Evolutionary conservation across 441 rosid genomes (phyloP), one percentile per base, ranked within the genome.

Genomic region (Pelargonium myrrhifolium): DNA sequence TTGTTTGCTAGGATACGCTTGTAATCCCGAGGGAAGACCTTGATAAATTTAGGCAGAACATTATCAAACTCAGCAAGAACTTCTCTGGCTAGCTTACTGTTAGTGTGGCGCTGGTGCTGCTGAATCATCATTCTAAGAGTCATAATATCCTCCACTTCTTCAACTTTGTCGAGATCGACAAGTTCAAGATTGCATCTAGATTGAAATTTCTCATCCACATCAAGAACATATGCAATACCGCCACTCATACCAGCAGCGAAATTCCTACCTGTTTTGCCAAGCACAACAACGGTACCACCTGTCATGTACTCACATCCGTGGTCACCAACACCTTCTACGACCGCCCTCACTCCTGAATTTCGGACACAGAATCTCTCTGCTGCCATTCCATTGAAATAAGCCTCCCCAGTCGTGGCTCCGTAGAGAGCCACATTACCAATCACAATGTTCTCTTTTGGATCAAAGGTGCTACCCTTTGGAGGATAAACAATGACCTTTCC

Each of bases 191-290:
- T 96, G 86, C 99, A 96, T 55, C 98, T 83, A 5, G 96, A 83
- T 22, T 75, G 81, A 69, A 96, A 96, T 71, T 80, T 89, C 9
- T 91, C 93, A 71, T 93, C 98, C 42, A 76, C 75, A 74, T 96
- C 98, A 55, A 96, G 84, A 75, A 96, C 93, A 79, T 90, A 96
- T 66, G 99, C 98, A 67, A 90, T 59, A 72, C 99, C 99, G 26
- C 99, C 99, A 78, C 99, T 96, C 99, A 96, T 96, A 70, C 99
- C 99, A 10, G 99, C 98, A 71, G 99, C 99, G 73, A 96, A 96
- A 79, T 96, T 96, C 80, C 98, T 86, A 62, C 99, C 99, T 39
- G 99, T 93, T 79, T 89, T 93, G 10, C 99, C 99, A 22, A 96
- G 98, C 62, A 96, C 96, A 61, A 88, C 96, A 1, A 96, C 97